These are phyloP conservation scores for Xylariaceae sp. DNA, from an alignment of 2,329 filamentous ascomycete species.

Conservation along the genomic window DNA sequence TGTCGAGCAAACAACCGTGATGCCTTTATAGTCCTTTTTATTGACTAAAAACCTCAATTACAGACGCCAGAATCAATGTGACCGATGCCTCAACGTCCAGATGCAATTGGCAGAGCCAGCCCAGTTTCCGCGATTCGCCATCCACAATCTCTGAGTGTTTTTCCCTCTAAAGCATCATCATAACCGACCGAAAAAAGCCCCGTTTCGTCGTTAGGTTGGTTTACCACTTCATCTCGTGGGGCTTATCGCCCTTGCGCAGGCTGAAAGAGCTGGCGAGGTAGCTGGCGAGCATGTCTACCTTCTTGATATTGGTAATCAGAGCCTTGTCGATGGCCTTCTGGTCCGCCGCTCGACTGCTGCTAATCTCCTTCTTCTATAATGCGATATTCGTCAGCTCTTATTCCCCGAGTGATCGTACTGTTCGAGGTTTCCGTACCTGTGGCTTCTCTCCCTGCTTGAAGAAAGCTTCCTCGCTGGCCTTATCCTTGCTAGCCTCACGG, in stretches of 20 bases:
- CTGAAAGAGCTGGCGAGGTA: constrained; percentile 97
- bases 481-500: constrained; percentile 92
- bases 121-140: constrained; percentile 55
- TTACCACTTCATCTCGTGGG: constrained; percentile 99
- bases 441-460: constrained; percentile 99
- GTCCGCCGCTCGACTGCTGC: constrained; percentile 90
- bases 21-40: constrained; percentile 55
- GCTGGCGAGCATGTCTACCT: constrained; percentile 90
- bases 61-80: constrained; percentile 68
- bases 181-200: constrained; percentile 33
- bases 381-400: constrained; percentile 45
- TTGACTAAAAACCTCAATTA: constrained; percentile 69
- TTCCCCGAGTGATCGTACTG: constrained; percentile 20
- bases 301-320: constrained; percentile 95
- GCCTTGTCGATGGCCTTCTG: constrained; percentile 99
- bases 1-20: constrained; percentile 19
- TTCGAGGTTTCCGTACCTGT: constrained; percentile 69
- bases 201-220: constrained; percentile 41
- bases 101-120: constrained; percentile 69
- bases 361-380: constrained; percentile 92
- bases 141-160: constrained; percentile 51
- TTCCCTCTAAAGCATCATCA: constrained; percentile 39
- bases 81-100: constrained; percentile 71
- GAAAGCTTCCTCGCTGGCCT: constrained; percentile 97
- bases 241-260: constrained; percentile 99